Evolutionary conservation across 1,284 basidiomycete genomes (phyloP).

Genomic region (Tetrapyrgos nigripes): DNA sequence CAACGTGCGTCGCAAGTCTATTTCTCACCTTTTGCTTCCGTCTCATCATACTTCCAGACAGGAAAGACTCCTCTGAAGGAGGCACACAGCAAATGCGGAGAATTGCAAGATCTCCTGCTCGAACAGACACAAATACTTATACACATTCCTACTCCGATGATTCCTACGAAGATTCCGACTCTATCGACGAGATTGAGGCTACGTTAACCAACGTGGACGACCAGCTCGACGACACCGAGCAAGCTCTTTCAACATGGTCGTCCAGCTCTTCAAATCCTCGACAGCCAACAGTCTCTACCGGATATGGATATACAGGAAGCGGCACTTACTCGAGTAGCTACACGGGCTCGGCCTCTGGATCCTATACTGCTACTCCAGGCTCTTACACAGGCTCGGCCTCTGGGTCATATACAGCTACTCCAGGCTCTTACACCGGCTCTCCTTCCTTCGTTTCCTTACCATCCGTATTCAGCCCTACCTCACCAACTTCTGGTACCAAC

Average conservation of each 20-base stretch:
- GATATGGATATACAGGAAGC: conserved; percentile 43
- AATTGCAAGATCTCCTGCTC: conserved; percentile 12
- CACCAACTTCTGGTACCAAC: conserved; percentile 29
- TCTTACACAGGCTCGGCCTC: conserved; percentile 20
- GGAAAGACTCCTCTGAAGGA: background rate
- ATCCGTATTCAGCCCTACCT: conserved; percentile 32
- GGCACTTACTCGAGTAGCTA: conserved; percentile 30
- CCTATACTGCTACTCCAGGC: conserved; percentile 35
- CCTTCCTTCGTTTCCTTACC: conserved; percentile 52
- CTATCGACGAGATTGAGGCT: conserved; percentile 69
- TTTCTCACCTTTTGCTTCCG: background rate
- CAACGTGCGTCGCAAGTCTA: too few species aligned
- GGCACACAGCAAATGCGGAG: conserved; percentile 8
- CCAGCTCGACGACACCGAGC: conserved; percentile 66
- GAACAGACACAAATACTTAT: conserved; percentile 12
- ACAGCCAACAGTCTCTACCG: conserved; percentile 30
- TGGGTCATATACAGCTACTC: conserved; percentile 35
- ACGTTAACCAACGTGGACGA: conserved; percentile 68
- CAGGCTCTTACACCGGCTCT: conserved; percentile 45
- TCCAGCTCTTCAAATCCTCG: conserved; percentile 37
- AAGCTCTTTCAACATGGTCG: conserved; percentile 65
- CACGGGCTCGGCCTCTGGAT: conserved; percentile 8
- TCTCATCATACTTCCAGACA: background rate
- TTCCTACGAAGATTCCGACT: conserved; percentile 51
- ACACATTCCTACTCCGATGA: conserved; percentile 31